phyloP scores from a whole-genome alignment of 805 yeast species.

The Wickerhamomyces hampshirensis region DNA sequence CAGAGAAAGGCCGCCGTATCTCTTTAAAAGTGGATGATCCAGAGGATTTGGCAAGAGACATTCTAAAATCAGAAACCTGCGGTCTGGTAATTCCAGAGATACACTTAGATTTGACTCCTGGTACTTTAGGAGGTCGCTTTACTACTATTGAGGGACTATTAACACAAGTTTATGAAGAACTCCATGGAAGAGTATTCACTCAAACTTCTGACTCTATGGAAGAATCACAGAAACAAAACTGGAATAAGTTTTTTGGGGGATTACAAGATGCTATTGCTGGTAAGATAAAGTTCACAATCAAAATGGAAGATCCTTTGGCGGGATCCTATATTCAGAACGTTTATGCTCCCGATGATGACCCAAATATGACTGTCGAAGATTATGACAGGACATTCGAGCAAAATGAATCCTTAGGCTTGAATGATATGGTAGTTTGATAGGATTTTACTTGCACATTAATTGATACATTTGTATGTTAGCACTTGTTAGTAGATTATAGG shows the following conservation, averaged over 20 bases:
- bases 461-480: too few relatives aligned
- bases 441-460: background rate
- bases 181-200: slow-evolving; percentile 77
- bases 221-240: slow-evolving; percentile 64
- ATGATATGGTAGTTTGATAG: slow-evolving; percentile 33
- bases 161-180: slow-evolving; percentile 84
- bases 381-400: slow-evolving; percentile 85
- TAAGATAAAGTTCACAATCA: slow-evolving; percentile 71
- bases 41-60: slow-evolving; percentile 91
- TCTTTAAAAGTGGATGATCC: slow-evolving; percentile 71
- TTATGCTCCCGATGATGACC: slow-evolving; percentile 98
- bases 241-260: slow-evolving; percentile 74
- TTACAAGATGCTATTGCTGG: slow-evolving; percentile 81
- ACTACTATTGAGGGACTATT: slow-evolving; percentile 94
- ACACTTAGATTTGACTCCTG: slow-evolving; percentile 85
- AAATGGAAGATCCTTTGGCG: slow-evolving; percentile 93
- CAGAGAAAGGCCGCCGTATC: slow-evolving; percentile 74
- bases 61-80: slow-evolving; percentile 92
- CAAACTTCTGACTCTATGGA: slow-evolving; percentile 93
- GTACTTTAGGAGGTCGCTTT: slow-evolving; percentile 96
- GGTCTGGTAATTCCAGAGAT: slow-evolving; percentile 82
- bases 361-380: slow-evolving; percentile 89
- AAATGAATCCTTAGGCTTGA: slow-evolving; percentile 87
- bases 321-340: slow-evolving; percentile 94
- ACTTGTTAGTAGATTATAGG: too few relatives aligned